Evolutionary conservation across 1,284 basidiomycete species (phyloP), one percentile per base, ranked within the genome.

Genomic region (Tilletia setariae): DNA sequence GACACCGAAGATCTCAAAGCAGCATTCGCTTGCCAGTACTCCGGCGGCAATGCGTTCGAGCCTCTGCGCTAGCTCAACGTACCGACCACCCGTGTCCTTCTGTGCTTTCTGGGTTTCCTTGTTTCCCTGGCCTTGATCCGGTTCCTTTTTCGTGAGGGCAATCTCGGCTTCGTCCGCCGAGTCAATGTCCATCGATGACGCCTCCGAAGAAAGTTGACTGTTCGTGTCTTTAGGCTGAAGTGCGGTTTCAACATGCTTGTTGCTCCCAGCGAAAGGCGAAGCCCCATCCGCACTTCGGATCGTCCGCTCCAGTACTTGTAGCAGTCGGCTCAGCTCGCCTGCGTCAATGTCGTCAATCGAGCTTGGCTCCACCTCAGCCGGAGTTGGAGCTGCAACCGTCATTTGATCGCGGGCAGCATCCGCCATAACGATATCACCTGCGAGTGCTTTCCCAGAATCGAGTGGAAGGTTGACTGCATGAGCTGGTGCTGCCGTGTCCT

Each of bases 21-120:
- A 90, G 74, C 91, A 92, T 76, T 94, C 90, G 0, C 91, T 91
- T 2, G 91, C 91, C 8, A 91, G 76, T 2, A 91, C 86, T 53
- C 68, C 72, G 72, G 90, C 87, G 43, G 86, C 85, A 61, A 91
- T 87, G 72, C 87, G 85, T 71, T 89, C 89, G 1, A 87, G 88
- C 43, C 92, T 77, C 79, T 92, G 92, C 65, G 86, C 86, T 23
- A 93, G 85, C n/a, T 47, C 42, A 35, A 62, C 49, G 15, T 63
- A 62, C 21, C 63, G 66, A 4, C 30, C 63, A 35, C 56, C 35
- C 30, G 19, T 65, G 2, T 8, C 13, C 1, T 9, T 63, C 62
- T 28, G 25, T 28, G 15, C 15, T 47, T 8, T 63, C 19, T 35
- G 46, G 4, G 23, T 25, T 9, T 30, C 46, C 62, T 35, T 63